These are phyloP conservation scores for Solanum aculeatissimum DNA, from an alignment of 305 asterid genomes.

Conservation along the genomic window DNA sequence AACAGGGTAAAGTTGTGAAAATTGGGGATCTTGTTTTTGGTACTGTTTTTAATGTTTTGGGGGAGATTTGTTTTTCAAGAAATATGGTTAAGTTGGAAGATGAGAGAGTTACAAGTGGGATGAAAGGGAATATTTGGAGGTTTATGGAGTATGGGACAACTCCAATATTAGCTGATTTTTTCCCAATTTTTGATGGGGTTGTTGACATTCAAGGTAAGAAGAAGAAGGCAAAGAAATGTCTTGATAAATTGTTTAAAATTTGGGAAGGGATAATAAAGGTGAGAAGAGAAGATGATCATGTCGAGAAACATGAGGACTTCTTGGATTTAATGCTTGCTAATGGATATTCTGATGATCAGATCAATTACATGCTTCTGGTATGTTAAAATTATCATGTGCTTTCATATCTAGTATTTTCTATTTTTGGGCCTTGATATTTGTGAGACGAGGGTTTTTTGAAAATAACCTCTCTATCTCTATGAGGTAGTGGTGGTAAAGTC, in stretches of 20 bases:
- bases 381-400: neutral
- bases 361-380: neutral
- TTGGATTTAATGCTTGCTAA: neutral
- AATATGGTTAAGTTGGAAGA: neutral
- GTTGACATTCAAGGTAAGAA: neutral
- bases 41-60: neutral
- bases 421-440: too few relatives aligned
- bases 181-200: neutral
- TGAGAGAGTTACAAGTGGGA: neutral
- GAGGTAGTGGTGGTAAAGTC: too few relatives aligned
- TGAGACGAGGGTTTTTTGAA: too few relatives aligned
- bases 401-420: too few relatives aligned
- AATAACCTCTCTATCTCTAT: too few relatives aligned
- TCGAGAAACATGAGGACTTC: neutral
- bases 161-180: neutral
- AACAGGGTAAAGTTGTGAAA: neutral
- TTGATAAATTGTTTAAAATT: neutral
- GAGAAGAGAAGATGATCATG: neutral
- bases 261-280: neutral
- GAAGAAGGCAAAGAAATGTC: neutral
- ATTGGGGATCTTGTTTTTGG: neutral
- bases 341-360: neutral
- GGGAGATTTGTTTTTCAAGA: neutral
- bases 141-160: neutral
- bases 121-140: neutral